Conservation (phyloP, 2,329 filamentous ascomycete species). For the Epicoccum nigrum region DNA sequence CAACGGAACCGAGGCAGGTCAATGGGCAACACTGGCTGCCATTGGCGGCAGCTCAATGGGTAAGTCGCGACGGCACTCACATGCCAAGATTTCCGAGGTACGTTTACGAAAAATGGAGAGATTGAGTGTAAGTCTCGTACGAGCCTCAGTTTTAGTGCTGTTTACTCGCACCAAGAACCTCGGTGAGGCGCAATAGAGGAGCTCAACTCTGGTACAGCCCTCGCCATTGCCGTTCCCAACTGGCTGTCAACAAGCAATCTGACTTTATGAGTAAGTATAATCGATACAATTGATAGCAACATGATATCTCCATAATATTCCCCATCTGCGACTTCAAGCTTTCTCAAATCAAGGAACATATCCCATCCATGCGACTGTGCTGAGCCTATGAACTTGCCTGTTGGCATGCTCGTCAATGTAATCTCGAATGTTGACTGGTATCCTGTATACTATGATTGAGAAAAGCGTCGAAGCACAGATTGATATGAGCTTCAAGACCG, state of each 20-base stretch:
- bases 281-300: too few species aligned
- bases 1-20: conserved; percentile 7
- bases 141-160: too few species aligned
- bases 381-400: not conserved
- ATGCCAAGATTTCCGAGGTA: conserved; percentile 1
- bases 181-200: too few species aligned
- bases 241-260: too few species aligned
- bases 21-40: conserved; percentile 4
- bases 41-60: not conserved
- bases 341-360: not conserved
- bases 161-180: too few species aligned
- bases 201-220: too few species aligned
- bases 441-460: too few species aligned
- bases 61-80: not conserved
- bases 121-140: too few species aligned
- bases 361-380: conserved; percentile 1
- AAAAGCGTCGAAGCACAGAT: not conserved
- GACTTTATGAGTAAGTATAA: too few species aligned
- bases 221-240: too few species aligned
- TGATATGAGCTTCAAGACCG: not conserved
- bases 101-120: not conserved
- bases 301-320: too few species aligned
- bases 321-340: too few species aligned
- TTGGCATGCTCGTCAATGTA: not conserved
- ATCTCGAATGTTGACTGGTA: not conserved